Evolutionary conservation across 768 basidiomycete genomes (phyloP).

Genomic region (Dacryopinax primogenitus): DNA sequence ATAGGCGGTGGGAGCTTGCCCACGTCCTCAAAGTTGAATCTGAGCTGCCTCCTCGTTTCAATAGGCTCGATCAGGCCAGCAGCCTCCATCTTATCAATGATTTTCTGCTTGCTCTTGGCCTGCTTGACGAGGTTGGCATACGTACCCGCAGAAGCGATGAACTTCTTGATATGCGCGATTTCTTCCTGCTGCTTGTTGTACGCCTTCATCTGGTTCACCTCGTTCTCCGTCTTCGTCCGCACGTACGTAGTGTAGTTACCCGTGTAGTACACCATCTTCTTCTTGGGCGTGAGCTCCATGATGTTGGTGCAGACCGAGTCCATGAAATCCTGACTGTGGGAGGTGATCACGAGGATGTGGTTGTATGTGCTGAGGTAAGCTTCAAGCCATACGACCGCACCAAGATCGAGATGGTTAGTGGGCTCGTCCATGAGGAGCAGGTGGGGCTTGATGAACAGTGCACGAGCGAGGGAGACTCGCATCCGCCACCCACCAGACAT

Average conservation of each 20-base stretch:
- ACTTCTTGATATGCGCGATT: slow-evolving; percentile 98
- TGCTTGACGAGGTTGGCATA: slow-evolving; percentile 98
- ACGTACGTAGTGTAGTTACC: slow-evolving; percentile 98
- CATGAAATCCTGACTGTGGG: slow-evolving; percentile 99
- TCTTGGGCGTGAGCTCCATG: slow-evolving; percentile 87
- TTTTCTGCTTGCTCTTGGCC: slow-evolving; percentile 99
- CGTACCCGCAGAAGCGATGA: slow-evolving; percentile 98
- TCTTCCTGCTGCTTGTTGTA: slow-evolving; percentile 98
- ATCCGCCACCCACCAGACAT: slow-evolving; percentile 99
- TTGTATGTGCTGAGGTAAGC: slow-evolving; percentile 97
- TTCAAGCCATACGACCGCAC: slow-evolving; percentile 97
- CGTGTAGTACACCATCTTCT: slow-evolving; percentile 86
- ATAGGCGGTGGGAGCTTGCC: slow-evolving; percentile 90
- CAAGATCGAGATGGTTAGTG: slow-evolving; percentile 84
- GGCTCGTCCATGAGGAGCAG: slow-evolving; percentile 81
- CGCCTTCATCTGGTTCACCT: slow-evolving; percentile 99
- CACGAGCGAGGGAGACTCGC: slow-evolving; percentile 92
- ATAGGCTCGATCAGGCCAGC: slow-evolving; percentile 92
- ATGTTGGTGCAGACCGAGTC: slow-evolving; percentile 94
- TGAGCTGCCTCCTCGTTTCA: slow-evolving; percentile 55
- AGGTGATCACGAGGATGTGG: slow-evolving; percentile 94
- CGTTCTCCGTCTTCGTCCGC: slow-evolving; percentile 90
- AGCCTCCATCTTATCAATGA: slow-evolving; percentile 99
- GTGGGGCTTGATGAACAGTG: slow-evolving; percentile 93
- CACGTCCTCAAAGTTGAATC: slow-evolving; percentile 95